phyloP scores from a whole-genome alignment of 768 basidiomycete species.

The Vishniacozyma victoriae region DNA sequence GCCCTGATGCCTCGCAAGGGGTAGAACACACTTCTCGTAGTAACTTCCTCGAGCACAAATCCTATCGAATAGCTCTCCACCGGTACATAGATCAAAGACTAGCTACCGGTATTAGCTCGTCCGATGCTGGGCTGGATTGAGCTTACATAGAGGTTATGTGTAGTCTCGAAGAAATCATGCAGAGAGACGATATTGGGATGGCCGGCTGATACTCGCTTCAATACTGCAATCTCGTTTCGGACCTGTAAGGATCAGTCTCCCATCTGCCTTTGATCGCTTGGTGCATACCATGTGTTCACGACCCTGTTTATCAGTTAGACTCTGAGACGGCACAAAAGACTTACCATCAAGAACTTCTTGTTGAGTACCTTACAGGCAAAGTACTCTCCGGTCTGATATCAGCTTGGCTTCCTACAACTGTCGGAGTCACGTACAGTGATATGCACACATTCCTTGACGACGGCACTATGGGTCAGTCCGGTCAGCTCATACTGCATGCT shows the following conservation, averaged over 20 bases:
- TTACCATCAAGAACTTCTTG: constrained; percentile 60
- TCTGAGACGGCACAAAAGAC: not conserved
- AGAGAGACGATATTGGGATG: constrained; percentile 86
- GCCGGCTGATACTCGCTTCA: constrained; percentile 88
- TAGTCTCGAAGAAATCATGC: constrained; percentile 95
- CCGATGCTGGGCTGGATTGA: not conserved
- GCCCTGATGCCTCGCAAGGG: too few species aligned
- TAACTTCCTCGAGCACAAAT: constrained; percentile 97
- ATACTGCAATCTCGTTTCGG: constrained; percentile 90
- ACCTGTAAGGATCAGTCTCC: constrained; percentile 55
- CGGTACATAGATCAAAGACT: constrained; percentile 91
- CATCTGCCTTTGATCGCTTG: not conserved
- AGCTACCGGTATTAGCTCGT: constrained; percentile 54
- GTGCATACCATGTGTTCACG: constrained; percentile 86
- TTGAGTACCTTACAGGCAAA: constrained; percentile 99
- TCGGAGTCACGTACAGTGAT: constrained; percentile 51
- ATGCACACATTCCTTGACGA: constrained; percentile 71
- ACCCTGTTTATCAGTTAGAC: constrained; percentile 52
- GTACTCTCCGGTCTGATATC: constrained; percentile 68
- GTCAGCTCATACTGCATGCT: not conserved
- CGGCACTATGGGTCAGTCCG: constrained; percentile 31
- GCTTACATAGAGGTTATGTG: constrained; percentile 64
- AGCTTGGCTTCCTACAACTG: not conserved
- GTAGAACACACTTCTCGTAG: constrained; percentile 89
- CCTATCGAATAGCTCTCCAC: constrained; percentile 96